phyloP scores from a whole-genome alignment of 2,329 filamentous ascomycete genomes.

The Fusarium nelsonii region DNA sequence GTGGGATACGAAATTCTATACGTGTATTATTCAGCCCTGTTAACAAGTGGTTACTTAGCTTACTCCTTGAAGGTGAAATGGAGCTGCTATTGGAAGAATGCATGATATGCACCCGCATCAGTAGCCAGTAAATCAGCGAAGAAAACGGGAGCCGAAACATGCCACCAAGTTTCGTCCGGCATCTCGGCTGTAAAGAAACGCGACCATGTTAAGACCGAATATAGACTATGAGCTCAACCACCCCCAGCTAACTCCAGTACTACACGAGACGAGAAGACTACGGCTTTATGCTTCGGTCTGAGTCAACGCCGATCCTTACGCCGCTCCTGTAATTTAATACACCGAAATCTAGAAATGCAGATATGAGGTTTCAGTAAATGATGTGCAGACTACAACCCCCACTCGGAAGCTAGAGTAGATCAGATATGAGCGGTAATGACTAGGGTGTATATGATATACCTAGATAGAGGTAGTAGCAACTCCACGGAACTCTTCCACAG shows the following conservation, averaged over 20 bases:
- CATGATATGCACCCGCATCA: not conserved
- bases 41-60: not conserved
- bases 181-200: not conserved
- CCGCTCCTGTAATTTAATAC: not conserved
- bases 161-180: not conserved
- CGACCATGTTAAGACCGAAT: constrained; percentile 3
- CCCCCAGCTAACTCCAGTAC: not conserved
- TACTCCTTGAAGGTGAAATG: not conserved
- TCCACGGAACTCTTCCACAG: not conserved
- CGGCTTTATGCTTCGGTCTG: not conserved
- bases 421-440: not conserved
- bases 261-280: not conserved
- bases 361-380: not conserved
- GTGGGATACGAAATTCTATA: not conserved
- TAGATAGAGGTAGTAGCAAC: not conserved
- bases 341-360: constrained; percentile 4
- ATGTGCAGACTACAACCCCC: not conserved
- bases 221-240: not conserved
- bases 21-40: constrained; percentile 21
- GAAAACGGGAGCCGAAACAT: not conserved
- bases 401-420: not conserved
- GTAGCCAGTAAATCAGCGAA: not conserved
- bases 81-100: not conserved
- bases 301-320: constrained; percentile 2
- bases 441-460: not conserved